phyloP scores from a whole-genome alignment of 768 basidiomycete species.

The Dacryopinax primogenitus region DNA sequence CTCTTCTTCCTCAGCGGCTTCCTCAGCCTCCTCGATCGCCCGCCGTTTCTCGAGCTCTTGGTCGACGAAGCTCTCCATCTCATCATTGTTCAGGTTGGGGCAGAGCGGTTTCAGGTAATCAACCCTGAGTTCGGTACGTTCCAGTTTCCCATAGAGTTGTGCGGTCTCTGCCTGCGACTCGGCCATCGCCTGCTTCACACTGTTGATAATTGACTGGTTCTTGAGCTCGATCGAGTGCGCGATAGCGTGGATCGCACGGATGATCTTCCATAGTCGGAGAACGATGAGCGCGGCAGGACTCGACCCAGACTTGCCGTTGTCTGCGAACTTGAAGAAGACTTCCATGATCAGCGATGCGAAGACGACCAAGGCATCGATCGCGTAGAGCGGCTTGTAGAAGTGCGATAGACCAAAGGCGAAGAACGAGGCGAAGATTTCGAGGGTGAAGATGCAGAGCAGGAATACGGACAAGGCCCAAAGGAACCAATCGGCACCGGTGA shows the following conservation, averaged over 20 bases:
- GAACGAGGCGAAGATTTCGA: slow-evolving; percentile 15
- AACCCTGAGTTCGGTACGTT: slow-evolving; percentile 10
- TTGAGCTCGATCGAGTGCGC: slow-evolving; percentile 15
- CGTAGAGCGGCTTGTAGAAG: slow-evolving; percentile 5
- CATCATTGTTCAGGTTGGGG: slow-evolving; percentile 10
- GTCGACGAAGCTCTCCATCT: slow-evolving; percentile 11
- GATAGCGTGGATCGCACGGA: slow-evolving; percentile 17
- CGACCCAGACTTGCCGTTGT: slow-evolving; percentile 13
- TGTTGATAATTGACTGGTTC: not conserved
- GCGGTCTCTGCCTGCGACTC: slow-evolving; percentile 6
- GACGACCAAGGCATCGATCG: slow-evolving; percentile 16
- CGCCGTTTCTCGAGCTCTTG: slow-evolving; percentile 8
- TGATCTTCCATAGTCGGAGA: slow-evolving; percentile 17
- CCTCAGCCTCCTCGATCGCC: not conserved
- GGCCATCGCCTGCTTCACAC: slow-evolving; percentile 12
- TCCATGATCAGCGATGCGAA: slow-evolving; percentile 15
- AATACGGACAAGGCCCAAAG: slow-evolving; percentile 12
- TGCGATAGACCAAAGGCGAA: slow-evolving; percentile 14
- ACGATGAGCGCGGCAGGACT: slow-evolving; percentile 15
- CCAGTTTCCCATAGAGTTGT: slow-evolving; percentile 10
- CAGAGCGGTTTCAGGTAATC: slow-evolving; percentile 11
- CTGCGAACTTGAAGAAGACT: slow-evolving; percentile 16
- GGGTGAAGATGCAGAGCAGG: slow-evolving; percentile 15
- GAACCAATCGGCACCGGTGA: not conserved
- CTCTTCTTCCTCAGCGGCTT: not conserved